Evolutionary conservation across 495 filamentous ascomycete genomes (phyloP).

Genomic region (Clohesyomyces aquaticus): DNA sequence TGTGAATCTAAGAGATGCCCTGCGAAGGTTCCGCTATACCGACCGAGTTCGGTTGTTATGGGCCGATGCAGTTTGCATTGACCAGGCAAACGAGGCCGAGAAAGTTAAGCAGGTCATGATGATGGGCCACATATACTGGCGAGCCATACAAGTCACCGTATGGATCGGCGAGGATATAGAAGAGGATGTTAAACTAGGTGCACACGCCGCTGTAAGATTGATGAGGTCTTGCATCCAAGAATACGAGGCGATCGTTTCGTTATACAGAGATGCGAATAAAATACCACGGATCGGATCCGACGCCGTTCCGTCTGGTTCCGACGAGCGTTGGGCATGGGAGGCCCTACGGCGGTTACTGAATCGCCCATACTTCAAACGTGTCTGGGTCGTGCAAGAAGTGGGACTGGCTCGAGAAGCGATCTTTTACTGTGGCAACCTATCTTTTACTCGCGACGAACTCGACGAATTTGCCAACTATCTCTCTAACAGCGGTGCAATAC

Average conservation of each 20-base stretch:
- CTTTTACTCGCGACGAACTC: background rate
- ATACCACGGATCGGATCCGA: background rate
- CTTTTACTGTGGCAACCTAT: background rate
- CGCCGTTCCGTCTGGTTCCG: background rate
- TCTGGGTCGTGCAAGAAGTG: slow-evolving; percentile 11
- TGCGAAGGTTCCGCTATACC: slow-evolving; percentile 6
- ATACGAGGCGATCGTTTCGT: too few relatives aligned
- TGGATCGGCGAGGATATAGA: slow-evolving; percentile 7
- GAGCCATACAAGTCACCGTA: background rate
- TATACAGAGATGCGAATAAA: background rate
- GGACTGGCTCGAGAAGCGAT: slow-evolving; percentile 4
- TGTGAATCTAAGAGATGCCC: slow-evolving; percentile 8
- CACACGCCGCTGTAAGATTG: background rate
- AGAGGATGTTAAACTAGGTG: background rate
- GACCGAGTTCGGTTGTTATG: background rate
- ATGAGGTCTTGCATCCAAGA: background rate
- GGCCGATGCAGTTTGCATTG: slow-evolving; percentile 23
- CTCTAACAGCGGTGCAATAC: background rate
- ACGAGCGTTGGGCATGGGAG: background rate
- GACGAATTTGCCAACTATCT: background rate
- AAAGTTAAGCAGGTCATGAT: background rate
- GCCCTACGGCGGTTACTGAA: background rate
- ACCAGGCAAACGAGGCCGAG: slow-evolving; percentile 2
- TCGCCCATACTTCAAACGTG: slow-evolving; percentile 8
- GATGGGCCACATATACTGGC: slow-evolving; percentile 12